Evolutionary conservation across 2,329 filamentous ascomycete species (phyloP), one percentile per base, ranked within the genome.

Genomic region (Cephalotrichum gorgonifer): DNA sequence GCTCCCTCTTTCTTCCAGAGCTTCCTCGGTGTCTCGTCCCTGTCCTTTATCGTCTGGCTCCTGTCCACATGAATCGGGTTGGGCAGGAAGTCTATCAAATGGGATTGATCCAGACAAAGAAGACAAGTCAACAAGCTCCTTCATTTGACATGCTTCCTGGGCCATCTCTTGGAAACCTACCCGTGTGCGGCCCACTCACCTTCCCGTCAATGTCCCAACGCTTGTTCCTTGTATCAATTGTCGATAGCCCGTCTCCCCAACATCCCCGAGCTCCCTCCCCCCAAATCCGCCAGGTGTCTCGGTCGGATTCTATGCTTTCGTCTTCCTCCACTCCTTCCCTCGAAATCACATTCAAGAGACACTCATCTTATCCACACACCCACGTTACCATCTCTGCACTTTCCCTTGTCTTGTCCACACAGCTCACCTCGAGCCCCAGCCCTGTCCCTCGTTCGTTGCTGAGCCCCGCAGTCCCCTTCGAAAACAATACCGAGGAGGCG

Each of bases 81-180:
- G 33, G 23, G 30, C 30, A 41, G 33, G 31, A 41, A 41, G 28
- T 22, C 12, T 26, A 12, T 12, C n/a, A 30, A 44, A 12, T 26
- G 26, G 22, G 9, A 23, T 15, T 35, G 28, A 25, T 9, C 26
- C 30, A 17, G 43, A 50, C 31, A 50, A 39, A 50, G 42, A 50
- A 25, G 44, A 44, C 43, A 46, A 57, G 56, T 54, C 49, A 55
- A 44, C 42, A 48, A 31, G 33, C n/a, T n/a, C n/a, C n/a, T n/a
- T n/a, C n/a, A n/a, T n/a, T n/a, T n/a, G n/a, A n/a, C 41, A 15
- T 43, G 15, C 12, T 38, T 20, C 22, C 9, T 15, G 22, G 26
- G 6, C 26, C 41, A 14, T 23, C 41, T 43, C 15, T 39, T 22
- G 17, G 35, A 39, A n/a, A 11, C 17, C 35, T 20, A 20, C 35